Evolutionary conservation across 2,329 filamentous ascomycete species (phyloP).

Genomic region (Diaporthe sp.): DNA sequence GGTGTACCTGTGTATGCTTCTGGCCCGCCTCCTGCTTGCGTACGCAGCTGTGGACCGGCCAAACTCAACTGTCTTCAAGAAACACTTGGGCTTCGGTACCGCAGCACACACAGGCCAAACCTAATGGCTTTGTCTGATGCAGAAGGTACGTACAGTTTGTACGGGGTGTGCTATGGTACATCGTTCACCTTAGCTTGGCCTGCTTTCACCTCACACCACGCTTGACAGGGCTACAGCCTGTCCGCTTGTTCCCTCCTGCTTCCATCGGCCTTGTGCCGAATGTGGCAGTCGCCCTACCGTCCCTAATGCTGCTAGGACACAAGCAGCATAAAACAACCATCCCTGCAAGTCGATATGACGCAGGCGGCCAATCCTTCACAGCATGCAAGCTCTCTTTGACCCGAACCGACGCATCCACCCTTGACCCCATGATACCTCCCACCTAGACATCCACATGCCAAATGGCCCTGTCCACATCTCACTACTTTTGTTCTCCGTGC

Average conservation of each 20-base stretch:
- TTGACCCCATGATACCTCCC: constrained; percentile 42
- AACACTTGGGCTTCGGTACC: constrained; percentile 13
- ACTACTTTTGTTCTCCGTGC: constrained; percentile 49
- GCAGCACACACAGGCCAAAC: constrained; percentile 25
- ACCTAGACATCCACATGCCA: constrained; percentile 49
- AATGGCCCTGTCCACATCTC: constrained; percentile 49
- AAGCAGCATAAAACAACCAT: constrained; percentile 34
- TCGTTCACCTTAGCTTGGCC: constrained; percentile 33
- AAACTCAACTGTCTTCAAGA: constrained; percentile 7
- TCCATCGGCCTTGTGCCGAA: constrained; percentile 36
- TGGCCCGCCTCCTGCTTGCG: constrained; percentile 12
- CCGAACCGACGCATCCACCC: constrained; percentile 46
- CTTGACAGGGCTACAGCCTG: constrained; percentile 38
- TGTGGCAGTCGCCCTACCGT: constrained; percentile 34
- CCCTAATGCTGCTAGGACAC: constrained; percentile 34
- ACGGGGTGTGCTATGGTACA: constrained; percentile 19
- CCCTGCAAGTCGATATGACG: constrained; percentile 49
- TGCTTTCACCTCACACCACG: constrained; percentile 33
- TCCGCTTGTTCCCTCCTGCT: constrained; percentile 28
- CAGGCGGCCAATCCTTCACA: constrained; percentile 47
- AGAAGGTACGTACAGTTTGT: constrained; percentile 24
- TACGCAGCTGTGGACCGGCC: constrained; percentile 13
- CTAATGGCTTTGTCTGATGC: constrained; percentile 24
- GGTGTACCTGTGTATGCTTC: constrained; percentile 8
- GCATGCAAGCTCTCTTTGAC: constrained; percentile 49